Evolutionary conservation across 2,329 filamentous ascomycete species (phyloP).

Genomic region (Epicoccum nigrum): DNA sequence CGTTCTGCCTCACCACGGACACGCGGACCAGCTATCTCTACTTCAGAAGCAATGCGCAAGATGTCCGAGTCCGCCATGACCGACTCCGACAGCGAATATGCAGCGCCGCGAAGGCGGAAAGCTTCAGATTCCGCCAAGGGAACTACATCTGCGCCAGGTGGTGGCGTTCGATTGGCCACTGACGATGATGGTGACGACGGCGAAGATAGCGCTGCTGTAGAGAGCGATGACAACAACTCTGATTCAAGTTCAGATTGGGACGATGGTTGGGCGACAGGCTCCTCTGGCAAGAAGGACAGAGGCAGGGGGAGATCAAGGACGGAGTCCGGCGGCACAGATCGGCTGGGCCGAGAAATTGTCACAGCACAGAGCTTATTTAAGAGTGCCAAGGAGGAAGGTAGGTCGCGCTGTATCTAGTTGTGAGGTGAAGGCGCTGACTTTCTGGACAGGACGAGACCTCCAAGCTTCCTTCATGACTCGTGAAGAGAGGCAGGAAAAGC

Average conservation of each 20-base stretch:
- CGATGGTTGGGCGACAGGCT: constrained; percentile 56
- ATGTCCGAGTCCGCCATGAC: constrained; percentile 20
- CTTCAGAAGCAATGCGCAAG: constrained; percentile 17
- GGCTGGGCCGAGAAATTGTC: constrained; percentile 44
- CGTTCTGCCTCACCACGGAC: constrained; percentile 46
- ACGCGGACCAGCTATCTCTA: constrained; percentile 7
- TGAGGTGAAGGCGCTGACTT: constrained; percentile 17
- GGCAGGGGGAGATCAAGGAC: constrained; percentile 48
- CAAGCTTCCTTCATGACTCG: constrained; percentile 64
- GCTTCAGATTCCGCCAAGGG: constrained; percentile 47
- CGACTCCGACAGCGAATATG: constrained; percentile 12
- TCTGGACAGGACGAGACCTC: constrained; percentile 53
- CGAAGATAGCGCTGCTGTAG: constrained; percentile 65
- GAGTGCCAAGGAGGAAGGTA: constrained; percentile 80
- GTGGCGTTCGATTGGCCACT: constrained; percentile 60
- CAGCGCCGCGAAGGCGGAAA: constrained; percentile 53
- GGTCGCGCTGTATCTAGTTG: constrained; percentile 36
- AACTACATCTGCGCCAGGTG: constrained; percentile 54
- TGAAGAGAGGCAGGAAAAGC: constrained; percentile 13
- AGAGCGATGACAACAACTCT: constrained; percentile 69
- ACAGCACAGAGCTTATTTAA: constrained; percentile 69
- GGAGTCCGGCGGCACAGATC: constrained; percentile 43
- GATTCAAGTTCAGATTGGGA: constrained; percentile 67
- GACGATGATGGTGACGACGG: constrained; percentile 59
- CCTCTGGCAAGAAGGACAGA: constrained; percentile 43